phyloP scores from a whole-genome alignment of 306 rosid species.

The Oxytropis ochrocephala region DNA sequence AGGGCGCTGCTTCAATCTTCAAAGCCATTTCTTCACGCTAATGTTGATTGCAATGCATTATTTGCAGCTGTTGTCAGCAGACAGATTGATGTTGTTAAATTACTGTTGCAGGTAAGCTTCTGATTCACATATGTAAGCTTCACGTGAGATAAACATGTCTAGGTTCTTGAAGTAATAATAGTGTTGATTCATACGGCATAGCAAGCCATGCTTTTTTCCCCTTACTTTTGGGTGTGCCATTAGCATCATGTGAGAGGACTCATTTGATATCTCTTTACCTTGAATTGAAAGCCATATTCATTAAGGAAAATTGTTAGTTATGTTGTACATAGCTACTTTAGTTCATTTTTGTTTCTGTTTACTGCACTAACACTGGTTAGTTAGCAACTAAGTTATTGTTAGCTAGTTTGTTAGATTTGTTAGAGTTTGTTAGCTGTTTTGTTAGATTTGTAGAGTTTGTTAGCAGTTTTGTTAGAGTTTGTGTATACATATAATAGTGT shows the following conservation, averaged over 20 bases:
- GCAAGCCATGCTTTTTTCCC: background rate
- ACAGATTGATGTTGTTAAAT: slow-evolving; percentile 47
- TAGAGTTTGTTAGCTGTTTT: too few species aligned
- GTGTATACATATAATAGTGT: too few species aligned
- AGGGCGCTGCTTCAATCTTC: slow-evolving; percentile 55
- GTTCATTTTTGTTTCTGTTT: too few species aligned
- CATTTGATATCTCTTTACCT: background rate
- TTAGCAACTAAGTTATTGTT: too few species aligned
- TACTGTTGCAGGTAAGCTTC: slow-evolving; percentile 48
- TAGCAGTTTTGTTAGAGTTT: too few species aligned
- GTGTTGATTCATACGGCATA: background rate
- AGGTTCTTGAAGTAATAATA: background rate
- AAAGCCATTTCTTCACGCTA: slow-evolving; percentile 49
- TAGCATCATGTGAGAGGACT: background rate
- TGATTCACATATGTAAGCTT: slow-evolving; percentile 13
- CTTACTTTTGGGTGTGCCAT: background rate
- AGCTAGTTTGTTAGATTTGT: too few species aligned
- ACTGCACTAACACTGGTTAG: too few species aligned
- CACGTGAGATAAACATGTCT: slow-evolving; percentile 11
- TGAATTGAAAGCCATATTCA: too few species aligned
- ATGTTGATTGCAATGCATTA: slow-evolving; percentile 56
- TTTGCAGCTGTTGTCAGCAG: slow-evolving; percentile 53
- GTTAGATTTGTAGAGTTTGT: too few species aligned
- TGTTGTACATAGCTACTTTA: too few species aligned
- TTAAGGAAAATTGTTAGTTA: too few species aligned